Conservation (phyloP, 805 yeast species). For the Kregervanrija fluxuum region DNA sequence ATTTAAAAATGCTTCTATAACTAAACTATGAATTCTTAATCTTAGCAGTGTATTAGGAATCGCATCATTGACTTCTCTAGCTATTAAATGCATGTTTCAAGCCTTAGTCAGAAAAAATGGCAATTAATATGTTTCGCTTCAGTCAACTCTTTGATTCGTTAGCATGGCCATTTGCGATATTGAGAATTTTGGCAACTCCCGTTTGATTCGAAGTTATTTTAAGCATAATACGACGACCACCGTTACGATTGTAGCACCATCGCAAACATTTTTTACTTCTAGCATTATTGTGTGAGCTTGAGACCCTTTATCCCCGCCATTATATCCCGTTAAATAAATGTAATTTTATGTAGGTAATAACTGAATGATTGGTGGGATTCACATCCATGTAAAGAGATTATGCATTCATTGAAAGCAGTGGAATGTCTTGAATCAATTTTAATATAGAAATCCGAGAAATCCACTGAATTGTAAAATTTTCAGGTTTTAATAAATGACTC, state of each 20-base stretch:
- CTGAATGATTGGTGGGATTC: too few relatives aligned
- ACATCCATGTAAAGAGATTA: too few relatives aligned
- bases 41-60: slow-evolving; percentile 21
- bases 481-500: too few relatives aligned
- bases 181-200: slow-evolving; percentile 29
- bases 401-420: too few relatives aligned
- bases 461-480: too few relatives aligned
- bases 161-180: slow-evolving; percentile 31
- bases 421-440: too few relatives aligned
- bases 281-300: slow-evolving; percentile 12
- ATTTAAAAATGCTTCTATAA: slow-evolving; percentile 26
- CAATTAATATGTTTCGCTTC: slow-evolving; percentile 31
- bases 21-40: slow-evolving; percentile 18
- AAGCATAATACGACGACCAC: slow-evolving; percentile 32
- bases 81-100: slow-evolving; percentile 13
- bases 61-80: slow-evolving; percentile 14
- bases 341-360: too few relatives aligned
- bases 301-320: slow-evolving; percentile 6
- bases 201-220: slow-evolving; percentile 11
- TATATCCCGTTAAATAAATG: too few relatives aligned
- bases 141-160: slow-evolving; percentile 26
- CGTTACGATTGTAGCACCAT: slow-evolving; percentile 39
- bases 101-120: slow-evolving; percentile 29
- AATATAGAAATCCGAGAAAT: too few relatives aligned
- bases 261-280: slow-evolving; percentile 34